phyloP scores from a whole-genome alignment of 306 rosid species.

The Quercus robur region DNA sequence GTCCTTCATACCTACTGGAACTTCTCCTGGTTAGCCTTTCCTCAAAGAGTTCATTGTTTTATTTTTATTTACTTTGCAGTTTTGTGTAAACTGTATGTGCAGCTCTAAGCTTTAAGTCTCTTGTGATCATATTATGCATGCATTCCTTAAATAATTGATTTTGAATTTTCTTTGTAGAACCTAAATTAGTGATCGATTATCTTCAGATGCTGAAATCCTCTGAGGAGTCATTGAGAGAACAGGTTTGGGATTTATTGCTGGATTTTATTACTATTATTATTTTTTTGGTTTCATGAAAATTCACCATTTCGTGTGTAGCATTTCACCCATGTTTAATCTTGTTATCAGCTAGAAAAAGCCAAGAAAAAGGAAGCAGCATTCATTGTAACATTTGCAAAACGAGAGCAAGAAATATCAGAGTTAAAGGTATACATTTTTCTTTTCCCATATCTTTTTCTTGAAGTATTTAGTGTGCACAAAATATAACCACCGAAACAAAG shows the following conservation, averaged over 20 bases:
- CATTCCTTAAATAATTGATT: slow-evolving; percentile 14
- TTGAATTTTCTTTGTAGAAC: slow-evolving; percentile 39
- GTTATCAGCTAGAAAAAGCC: slow-evolving; percentile 81
- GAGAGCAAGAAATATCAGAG: slow-evolving; percentile 94
- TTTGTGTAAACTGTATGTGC: not conserved
- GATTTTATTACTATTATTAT: not conserved
- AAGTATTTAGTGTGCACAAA: not conserved
- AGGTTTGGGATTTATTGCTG: slow-evolving; percentile 42
- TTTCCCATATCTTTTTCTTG: not conserved
- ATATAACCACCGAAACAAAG: no score
- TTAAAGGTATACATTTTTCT: slow-evolving; percentile 56
- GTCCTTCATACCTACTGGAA: slow-evolving; percentile 63
- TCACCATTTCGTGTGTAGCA: slow-evolving; percentile 5
- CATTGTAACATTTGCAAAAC: slow-evolving; percentile 88
- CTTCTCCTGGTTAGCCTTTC: slow-evolving; percentile 63
- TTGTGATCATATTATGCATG: not conserved
- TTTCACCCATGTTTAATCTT: slow-evolving; percentile 15
- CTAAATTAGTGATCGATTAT: slow-evolving; percentile 65
- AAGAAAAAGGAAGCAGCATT: slow-evolving; percentile 98
- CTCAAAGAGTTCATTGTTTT: not conserved
- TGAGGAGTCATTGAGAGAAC: slow-evolving; percentile 84
- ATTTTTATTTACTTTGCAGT: not conserved
- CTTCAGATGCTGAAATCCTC: slow-evolving; percentile 81
- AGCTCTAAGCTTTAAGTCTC: not conserved
- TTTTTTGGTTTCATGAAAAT: slow-evolving; percentile 1